A percentile compares a stretch with the other conserved stretches of the same genome.
phyloP scores from a whole-genome alignment of 1,284 basidiomycete genomes.

The Somion occarium region DNA sequence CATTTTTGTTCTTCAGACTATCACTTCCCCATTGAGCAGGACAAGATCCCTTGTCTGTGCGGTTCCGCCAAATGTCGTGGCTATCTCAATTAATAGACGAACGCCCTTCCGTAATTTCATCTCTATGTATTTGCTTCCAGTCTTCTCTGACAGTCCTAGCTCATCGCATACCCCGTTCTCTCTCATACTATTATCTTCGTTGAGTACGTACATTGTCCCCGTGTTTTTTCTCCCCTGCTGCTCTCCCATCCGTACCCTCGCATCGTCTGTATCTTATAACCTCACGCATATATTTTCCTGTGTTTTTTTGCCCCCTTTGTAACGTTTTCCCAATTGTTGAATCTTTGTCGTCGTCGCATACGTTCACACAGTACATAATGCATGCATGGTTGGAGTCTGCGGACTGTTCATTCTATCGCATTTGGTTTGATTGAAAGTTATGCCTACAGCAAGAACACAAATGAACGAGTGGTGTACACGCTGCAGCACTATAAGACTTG shows the following conservation, averaged over 20 bases:
- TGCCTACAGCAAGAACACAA: too few relatives aligned
- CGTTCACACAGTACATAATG: too few relatives aligned
- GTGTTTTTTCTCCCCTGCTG: constrained; percentile 11
- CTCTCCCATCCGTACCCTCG: constrained; percentile 5
- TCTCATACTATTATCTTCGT: neutral
- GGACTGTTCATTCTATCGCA: too few relatives aligned
- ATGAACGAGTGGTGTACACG: too few relatives aligned
- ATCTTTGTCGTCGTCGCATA: too few relatives aligned
- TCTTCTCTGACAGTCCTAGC: neutral
- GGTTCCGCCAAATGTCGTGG: constrained; percentile 85
- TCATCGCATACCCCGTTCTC: neutral
- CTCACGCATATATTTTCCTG: constrained; percentile 19
- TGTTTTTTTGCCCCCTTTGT: constrained; percentile 3
- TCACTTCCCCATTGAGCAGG: constrained; percentile 90
- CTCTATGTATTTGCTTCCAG: neutral
- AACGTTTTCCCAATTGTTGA: too few relatives aligned
- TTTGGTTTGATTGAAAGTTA: too few relatives aligned
- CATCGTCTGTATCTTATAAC: constrained; percentile 25
- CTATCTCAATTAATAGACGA: constrained; percentile 68
- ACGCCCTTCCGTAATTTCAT: neutral
- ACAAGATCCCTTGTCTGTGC: constrained; percentile 88
- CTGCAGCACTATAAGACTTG: too few relatives aligned
- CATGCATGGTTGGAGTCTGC: too few relatives aligned
- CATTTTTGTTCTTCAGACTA: constrained; percentile 54
- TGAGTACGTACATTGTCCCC: neutral